A percentile compares a stretch with the other conserved stretches of the same genome.
Evolutionary conservation across 2,329 filamentous ascomycete species (phyloP).

Genomic region (Pseudogymnoascus sp.): DNA sequence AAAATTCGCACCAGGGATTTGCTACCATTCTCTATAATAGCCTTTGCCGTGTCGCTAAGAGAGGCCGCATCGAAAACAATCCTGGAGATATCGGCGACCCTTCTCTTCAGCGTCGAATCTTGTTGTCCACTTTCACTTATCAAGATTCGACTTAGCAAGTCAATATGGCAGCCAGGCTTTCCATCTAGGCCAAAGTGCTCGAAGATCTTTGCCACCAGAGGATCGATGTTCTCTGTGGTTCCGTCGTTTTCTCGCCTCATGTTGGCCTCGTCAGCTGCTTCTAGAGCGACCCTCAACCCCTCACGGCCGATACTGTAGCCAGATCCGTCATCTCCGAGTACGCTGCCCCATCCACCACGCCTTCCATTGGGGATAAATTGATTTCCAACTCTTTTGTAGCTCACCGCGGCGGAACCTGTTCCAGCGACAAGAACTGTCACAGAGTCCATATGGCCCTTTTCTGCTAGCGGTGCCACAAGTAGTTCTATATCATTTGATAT

Average conservation of each 20-base stretch:
- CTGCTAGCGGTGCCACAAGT: slow-evolving; percentile 25
- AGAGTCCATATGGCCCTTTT: slow-evolving; percentile 16
- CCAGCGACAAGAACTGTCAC: slow-evolving; percentile 35
- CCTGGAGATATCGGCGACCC: not conserved
- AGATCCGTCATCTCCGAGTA: slow-evolving; percentile 37
- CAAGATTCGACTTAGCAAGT: not conserved
- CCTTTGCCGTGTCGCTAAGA: not conserved
- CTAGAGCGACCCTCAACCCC: not conserved
- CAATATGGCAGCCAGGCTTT: not conserved
- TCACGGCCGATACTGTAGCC: slow-evolving; percentile 33
- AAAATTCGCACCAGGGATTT: not conserved
- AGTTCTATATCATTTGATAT: slow-evolving; percentile 36
- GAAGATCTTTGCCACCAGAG: not conserved
- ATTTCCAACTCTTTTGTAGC: slow-evolving; percentile 24
- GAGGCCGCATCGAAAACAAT: not conserved
- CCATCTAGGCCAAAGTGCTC: not conserved
- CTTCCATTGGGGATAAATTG: slow-evolving; percentile 27
- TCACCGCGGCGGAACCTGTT: slow-evolving; percentile 37
- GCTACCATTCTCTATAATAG: not conserved
- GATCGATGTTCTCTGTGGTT: not conserved
- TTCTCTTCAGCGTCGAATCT: not conserved
- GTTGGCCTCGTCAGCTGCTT: not conserved
- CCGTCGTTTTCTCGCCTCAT: not conserved
- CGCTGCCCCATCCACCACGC: slow-evolving; percentile 37
- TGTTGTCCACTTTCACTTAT: not conserved